A percentile compares a stretch with the other conserved stretches of the same genome.
Conservation (phyloP, 768 basidiomycete genomes). For the Kwoniella pini region DNA sequence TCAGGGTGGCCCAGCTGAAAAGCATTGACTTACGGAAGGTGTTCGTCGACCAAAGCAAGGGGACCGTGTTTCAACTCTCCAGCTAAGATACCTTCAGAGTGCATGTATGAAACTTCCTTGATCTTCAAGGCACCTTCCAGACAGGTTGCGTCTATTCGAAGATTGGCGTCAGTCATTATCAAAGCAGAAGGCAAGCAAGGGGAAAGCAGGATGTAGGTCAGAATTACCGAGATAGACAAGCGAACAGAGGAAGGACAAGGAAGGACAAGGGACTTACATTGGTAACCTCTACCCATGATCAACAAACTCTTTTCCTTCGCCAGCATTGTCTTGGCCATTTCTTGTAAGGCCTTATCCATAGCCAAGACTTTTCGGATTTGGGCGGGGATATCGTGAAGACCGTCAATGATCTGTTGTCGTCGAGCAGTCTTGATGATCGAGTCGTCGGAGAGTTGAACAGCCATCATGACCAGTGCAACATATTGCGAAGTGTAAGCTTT, state of each 20-base stretch:
- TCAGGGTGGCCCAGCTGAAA: not conserved
- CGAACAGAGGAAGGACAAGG: not conserved
- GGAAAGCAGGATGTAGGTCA: not conserved
- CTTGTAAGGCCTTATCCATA: conserved; percentile 72
- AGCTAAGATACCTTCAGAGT: conserved; percentile 73
- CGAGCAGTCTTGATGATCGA: conserved; percentile 88
- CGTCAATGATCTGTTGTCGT: conserved; percentile 88
- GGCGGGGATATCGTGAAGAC: conserved; percentile 81
- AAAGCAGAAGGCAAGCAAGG: not conserved
- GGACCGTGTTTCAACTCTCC: conserved; percentile 99
- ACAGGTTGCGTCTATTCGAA: conserved; percentile 80
- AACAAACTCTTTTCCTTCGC: conserved; percentile 75
- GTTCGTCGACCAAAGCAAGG: conserved; percentile 95
- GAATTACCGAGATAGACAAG: too few relatives aligned
- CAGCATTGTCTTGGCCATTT: conserved; percentile 74
- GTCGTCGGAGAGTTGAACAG: conserved; percentile 96
- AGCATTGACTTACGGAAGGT: conserved; percentile 67
- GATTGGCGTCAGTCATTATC: conserved; percentile 6
- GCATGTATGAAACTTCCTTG: conserved; percentile 92
- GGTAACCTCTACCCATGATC: conserved; percentile 97
- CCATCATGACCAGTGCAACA: conserved; percentile 96
- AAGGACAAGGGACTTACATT: conserved; percentile 57
- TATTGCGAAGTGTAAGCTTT: conserved; percentile 99
- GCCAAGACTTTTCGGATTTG: conserved; percentile 86
- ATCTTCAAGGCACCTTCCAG: conserved; percentile 98